Evolutionary conservation across 2,329 filamentous ascomycete genomes (phyloP), one percentile per base, ranked within the genome.

Genomic region (Cladosporium velox): DNA sequence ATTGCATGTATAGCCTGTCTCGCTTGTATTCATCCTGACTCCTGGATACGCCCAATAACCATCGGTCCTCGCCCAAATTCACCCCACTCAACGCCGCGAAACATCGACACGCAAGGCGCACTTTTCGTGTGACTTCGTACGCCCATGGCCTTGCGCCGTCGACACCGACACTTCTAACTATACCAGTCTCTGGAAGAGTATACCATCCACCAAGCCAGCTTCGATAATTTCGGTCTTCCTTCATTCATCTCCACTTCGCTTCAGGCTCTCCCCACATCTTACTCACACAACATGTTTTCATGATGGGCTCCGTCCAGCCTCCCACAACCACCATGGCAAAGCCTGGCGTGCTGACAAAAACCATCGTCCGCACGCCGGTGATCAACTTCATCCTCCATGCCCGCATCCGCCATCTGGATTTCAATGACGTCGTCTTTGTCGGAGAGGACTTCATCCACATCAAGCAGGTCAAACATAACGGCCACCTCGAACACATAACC

Each of bases 381-480:
- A 85, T 90, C 65, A 89, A 90, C 74, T 90, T 86, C 82, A 90
- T 97, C 52, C 81, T 97, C 15, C 91, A 93, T 14, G 91, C 89
- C n/a, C 87, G 89, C 67, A 82, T 98, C 67, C 86, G 93, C 66
- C 88, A 88, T 65, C 82, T 84, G 61, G 78, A 84, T 52, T 83
- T 88, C 67, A 93, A 95, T 71, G 93, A 98, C 79, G 87, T 97
- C 69, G 89, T 93, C 44, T 92, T 97, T 72, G 85, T 99, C 66
- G 91, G 93, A 64, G 90, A 96, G 70, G 86, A 90, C 69, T 91
- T 88, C 71, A 85, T 99, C 54, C 90, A 94, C 70, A 87, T 98
- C 69, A 90, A 89, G 72, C 90, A 96, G 35, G 70, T 76, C 52
- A 70, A 67, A n/a, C 38, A 68, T 3, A 87, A 91, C 74, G 88